Evolutionary conservation across 2,329 filamentous ascomycete species (phyloP).

Genomic region (Fusarium sp.): DNA sequence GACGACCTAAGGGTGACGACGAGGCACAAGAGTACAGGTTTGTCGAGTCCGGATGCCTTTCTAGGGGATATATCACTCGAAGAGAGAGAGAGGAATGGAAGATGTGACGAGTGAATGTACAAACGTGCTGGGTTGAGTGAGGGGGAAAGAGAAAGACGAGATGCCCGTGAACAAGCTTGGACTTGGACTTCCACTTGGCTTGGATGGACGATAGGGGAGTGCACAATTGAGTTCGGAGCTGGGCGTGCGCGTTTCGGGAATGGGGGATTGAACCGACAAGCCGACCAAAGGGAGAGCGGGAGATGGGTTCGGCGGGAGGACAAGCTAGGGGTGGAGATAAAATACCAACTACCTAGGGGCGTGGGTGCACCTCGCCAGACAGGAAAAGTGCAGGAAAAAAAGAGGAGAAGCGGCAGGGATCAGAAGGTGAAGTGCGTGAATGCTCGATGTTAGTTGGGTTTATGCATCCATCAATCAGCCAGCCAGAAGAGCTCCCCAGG

Average conservation of each 20-base stretch:
- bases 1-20: too few relatives aligned
- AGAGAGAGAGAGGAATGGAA: not conserved
- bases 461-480: conserved; percentile 21
- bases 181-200: not conserved
- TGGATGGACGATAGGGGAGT: conserved; percentile 1
- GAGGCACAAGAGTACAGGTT: too few relatives aligned
- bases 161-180: not conserved
- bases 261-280: conserved; percentile 26
- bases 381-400: not conserved
- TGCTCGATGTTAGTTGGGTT: conserved; percentile 16
- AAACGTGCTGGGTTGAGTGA: not conserved
- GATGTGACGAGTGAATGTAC: too few relatives aligned
- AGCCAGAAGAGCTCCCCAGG: not conserved
- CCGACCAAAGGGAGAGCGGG: conserved; percentile 40
- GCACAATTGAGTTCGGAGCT: not conserved
- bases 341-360: conserved; percentile 3
- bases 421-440: conserved; percentile 2
- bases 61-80: not conserved
- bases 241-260: conserved; percentile 41
- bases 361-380: conserved; percentile 7
- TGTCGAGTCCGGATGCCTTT: not conserved
- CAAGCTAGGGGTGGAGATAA: not conserved
- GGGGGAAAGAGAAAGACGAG: not conserved
- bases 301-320: conserved; percentile 16
- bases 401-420: not conserved